Evolutionary conservation across 2,329 filamentous ascomycete genomes (phyloP), one percentile per base, ranked within the genome.

Genomic region (Alternaria viburni): DNA sequence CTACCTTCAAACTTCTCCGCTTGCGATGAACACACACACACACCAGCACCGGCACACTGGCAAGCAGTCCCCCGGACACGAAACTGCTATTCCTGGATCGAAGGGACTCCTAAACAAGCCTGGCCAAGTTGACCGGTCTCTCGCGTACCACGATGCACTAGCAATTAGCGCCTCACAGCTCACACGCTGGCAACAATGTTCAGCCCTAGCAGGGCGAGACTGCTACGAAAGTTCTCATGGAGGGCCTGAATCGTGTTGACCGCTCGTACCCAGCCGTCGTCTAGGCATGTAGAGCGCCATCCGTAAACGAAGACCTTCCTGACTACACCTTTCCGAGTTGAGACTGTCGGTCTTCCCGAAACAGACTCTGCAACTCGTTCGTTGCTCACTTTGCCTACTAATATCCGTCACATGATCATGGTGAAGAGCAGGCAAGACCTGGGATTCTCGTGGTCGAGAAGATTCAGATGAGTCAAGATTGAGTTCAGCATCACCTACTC

Each of bases 101-200:
- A 30, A 17, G n/a, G 60, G 57, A 25, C 13, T 25, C 54, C 54
- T 25, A 43, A 56, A 41, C 11, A 47, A 45, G n/a, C 36, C 43
- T 28, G 36, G 17, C 25, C 23, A 49, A 57, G 30, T 57, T 64
- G 57, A 59, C 61, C 54, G 52, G 41, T 54, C 51, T 47, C 56
- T 56, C 65, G 62, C 62, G 45, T 67, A 56, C 55, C 59, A 62
- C 45, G 59, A 60, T 57, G 41, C 26, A 25, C 30, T 54, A 44
- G 52, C 15, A 8, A 8, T 28, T 50, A 21, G 52, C 28, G 51
- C 44, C 7, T 26, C 32, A 21, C 52, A 46, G 30, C 44, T 61
- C 51, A 30, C 44, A 13, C 21, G 54, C 59, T 52, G 25, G 46
- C 25, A 57, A 45, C 21, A 28, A 17, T 17, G 21, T 50, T 41